Evolutionary conservation across 306 rosid species (phyloP).

Genomic region (Canavalia gladiata): DNA sequence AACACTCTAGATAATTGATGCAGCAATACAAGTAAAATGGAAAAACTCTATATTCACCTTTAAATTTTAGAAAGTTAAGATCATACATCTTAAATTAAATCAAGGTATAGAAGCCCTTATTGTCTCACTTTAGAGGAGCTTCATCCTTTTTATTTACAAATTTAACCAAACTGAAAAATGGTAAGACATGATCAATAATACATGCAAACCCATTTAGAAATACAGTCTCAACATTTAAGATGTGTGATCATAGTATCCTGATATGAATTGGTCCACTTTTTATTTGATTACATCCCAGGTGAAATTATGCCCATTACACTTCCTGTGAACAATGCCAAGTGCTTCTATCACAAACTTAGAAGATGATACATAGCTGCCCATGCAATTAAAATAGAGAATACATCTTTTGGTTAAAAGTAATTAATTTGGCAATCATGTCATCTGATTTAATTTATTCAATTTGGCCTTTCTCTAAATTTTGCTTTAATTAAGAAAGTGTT

Average conservation of each 20-base stretch:
- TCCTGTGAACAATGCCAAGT: neutral
- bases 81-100: neutral
- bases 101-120: conserved; percentile 10
- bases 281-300: neutral
- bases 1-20: neutral
- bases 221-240: neutral
- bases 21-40: neutral
- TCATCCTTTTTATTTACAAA: neutral
- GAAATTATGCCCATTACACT: neutral
- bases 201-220: neutral
- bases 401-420: conserved; percentile 4
- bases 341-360: neutral
- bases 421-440: neutral
- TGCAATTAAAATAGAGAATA: conserved; percentile 2
- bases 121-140: neutral
- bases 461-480: neutral
- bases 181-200: neutral
- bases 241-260: neutral
- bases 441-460: neutral
- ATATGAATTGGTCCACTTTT: neutral
- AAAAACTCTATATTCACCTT: neutral
- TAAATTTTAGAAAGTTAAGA: neutral
- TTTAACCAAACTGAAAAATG: conserved; percentile 3
- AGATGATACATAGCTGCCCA: conserved; percentile 2
- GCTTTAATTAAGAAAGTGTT: neutral